Evolutionary conservation across 2,329 filamentous ascomycete genomes (phyloP).

Genomic region (Didymella lethalis): DNA sequence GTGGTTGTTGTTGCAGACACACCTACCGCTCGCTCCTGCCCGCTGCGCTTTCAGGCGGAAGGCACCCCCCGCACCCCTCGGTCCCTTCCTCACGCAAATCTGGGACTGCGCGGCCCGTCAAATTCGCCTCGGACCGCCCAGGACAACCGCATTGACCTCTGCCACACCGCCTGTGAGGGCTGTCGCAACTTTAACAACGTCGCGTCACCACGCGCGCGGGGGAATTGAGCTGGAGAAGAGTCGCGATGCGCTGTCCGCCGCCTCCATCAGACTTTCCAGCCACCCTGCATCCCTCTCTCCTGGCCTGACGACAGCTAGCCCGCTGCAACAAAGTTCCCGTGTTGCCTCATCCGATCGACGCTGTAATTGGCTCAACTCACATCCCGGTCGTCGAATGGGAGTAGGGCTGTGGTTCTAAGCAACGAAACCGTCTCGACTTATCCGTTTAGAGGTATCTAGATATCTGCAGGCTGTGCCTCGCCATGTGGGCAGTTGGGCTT

Average conservation of each 20-base stretch:
- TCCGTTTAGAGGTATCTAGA: slow-evolving; percentile 45
- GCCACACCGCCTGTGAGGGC: slow-evolving; percentile 50
- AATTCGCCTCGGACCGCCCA: slow-evolving; percentile 39
- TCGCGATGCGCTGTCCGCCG: slow-evolving; percentile 51
- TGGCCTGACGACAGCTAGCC: slow-evolving; percentile 49
- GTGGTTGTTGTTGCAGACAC: slow-evolving; percentile 16
- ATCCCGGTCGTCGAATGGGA: slow-evolving; percentile 46
- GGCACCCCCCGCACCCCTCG: slow-evolving; percentile 21
- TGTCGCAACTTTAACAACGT: slow-evolving; percentile 37
- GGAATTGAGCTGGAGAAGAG: slow-evolving; percentile 38
- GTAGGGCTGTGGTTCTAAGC: slow-evolving; percentile 31
- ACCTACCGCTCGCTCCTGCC: slow-evolving; percentile 10
- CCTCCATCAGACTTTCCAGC: slow-evolving; percentile 43
- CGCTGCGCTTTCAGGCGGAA: slow-evolving; percentile 22
- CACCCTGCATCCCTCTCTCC: slow-evolving; percentile 40
- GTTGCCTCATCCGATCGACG: slow-evolving; percentile 41
- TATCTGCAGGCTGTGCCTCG: slow-evolving; percentile 35
- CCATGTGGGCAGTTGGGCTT: slow-evolving; percentile 27
- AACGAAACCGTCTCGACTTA: slow-evolving; percentile 41
- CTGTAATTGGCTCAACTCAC: slow-evolving; percentile 45
- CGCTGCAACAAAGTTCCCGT: slow-evolving; percentile 39
- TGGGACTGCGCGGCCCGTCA: slow-evolving; percentile 31
- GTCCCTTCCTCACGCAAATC: slow-evolving; percentile 28
- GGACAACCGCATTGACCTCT: slow-evolving; percentile 50
- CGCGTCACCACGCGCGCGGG: slow-evolving; percentile 41